These are phyloP conservation scores for Salix purpurea DNA, from an alignment of 345 rosid species.

Conservation along the genomic window DNA sequence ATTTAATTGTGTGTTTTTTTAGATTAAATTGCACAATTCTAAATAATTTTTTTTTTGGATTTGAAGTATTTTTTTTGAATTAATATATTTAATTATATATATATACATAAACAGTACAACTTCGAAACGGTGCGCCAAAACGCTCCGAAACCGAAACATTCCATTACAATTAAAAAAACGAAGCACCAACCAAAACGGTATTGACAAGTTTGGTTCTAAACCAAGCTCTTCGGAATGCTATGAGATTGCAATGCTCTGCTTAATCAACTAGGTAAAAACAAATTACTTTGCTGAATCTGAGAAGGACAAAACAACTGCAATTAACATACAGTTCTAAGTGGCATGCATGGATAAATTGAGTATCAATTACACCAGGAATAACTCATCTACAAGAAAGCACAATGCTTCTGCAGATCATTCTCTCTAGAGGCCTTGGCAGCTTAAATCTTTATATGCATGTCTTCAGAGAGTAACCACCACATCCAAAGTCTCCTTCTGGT, in stretches of 20 bases:
- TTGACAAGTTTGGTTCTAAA: constrained; percentile 7
- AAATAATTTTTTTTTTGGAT: too few relatives aligned
- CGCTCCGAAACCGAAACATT: too few relatives aligned
- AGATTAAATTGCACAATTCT: too few relatives aligned
- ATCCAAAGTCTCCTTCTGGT: constrained; percentile 49
- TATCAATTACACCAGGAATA: background rate
- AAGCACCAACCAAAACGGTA: too few relatives aligned
- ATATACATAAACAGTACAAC: too few relatives aligned
- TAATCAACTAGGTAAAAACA: background rate
- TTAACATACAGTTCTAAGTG: constrained; percentile 6
- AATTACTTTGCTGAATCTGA: background rate
- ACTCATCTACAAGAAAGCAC: background rate
- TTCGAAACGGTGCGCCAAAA: too few relatives aligned
- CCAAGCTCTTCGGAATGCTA: background rate
- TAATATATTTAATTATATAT: too few relatives aligned
- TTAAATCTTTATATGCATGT: constrained; percentile 36
- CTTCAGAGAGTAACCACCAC: too few relatives aligned
- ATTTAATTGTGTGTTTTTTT: too few relatives aligned
- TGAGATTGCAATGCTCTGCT: background rate
- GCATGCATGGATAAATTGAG: background rate
- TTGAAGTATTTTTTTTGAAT: too few relatives aligned
- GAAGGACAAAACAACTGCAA: background rate
- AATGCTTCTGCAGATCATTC: constrained; percentile 3
- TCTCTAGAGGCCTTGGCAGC: background rate
- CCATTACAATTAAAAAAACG: too few relatives aligned